These are phyloP conservation scores for Paraglomus brasilianum DNA, from an alignment of 192 early-diverging fungal species.

Conservation along the genomic window DNA sequence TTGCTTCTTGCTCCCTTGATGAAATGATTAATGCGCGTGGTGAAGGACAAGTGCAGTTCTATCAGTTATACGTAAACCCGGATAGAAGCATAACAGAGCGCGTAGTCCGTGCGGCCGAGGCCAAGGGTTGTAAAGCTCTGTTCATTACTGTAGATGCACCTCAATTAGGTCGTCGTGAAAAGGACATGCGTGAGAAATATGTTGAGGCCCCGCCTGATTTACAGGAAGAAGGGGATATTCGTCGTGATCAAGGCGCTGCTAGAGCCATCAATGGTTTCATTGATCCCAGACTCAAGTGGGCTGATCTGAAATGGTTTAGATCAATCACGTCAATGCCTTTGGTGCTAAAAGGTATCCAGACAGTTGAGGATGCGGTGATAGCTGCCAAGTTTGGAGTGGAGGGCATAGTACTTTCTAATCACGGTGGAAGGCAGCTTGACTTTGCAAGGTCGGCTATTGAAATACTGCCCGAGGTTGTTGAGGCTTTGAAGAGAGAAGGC, in stretches of 20 bases:
- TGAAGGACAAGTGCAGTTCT: constrained; percentile 52
- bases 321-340: constrained; percentile 84
- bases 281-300: constrained; percentile 85
- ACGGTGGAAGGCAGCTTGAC: constrained; percentile 96
- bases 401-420: constrained; percentile 92
- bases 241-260: constrained; percentile 61
- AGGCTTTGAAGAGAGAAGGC: constrained; percentile 58
- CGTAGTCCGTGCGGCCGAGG: constrained; percentile 71
- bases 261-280: constrained; percentile 74
- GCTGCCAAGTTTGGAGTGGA: constrained; percentile 76
- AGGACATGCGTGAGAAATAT: constrained; percentile 80
- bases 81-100: constrained; percentile 62
- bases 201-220: constrained; percentile 37
- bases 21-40: constrained; percentile 57
- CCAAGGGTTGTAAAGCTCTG: constrained; percentile 69
- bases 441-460: constrained; percentile 68
- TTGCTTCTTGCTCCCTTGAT: constrained; percentile 71
- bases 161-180: constrained; percentile 67
- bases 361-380: constrained; percentile 84
- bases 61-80: constrained; percentile 84
- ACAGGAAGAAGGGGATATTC: constrained; percentile 37
- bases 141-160: constrained; percentile 87
- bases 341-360: constrained; percentile 90
- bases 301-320: constrained; percentile 84
- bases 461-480: constrained; percentile 83